A percentile compares a stretch with the other conserved stretches of the same genome.
Conservation (phyloP, 1,139 yeast species). For the Hansenula anomala region DNA sequence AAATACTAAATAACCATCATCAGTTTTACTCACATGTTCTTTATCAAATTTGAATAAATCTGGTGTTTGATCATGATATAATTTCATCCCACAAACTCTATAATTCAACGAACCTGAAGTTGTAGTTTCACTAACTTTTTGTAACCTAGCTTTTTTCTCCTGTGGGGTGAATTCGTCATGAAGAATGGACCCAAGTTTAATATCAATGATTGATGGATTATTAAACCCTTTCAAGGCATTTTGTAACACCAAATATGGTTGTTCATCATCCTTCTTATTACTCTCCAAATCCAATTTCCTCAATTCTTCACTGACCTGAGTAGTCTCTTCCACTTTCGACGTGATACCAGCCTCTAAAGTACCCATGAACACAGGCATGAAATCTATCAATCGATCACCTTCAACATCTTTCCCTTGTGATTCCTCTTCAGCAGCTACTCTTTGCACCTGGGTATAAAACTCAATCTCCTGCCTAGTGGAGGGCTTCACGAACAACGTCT, state of each 20-base stretch:
- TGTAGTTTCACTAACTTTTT: constrained; percentile 59
- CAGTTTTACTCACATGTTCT: constrained; percentile 24
- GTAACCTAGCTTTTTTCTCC: constrained; percentile 61
- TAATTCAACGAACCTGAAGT: constrained; percentile 76
- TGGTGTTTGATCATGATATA: constrained; percentile 28
- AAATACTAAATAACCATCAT: constrained; percentile 40
- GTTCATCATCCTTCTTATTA: constrained; percentile 8
- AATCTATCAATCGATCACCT: constrained; percentile 29
- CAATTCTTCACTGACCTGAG: constrained; percentile 15
- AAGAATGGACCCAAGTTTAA: constrained; percentile 70
- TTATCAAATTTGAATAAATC: constrained; percentile 6
- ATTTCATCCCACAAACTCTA: constrained; percentile 87
- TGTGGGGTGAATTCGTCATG: constrained; percentile 55
- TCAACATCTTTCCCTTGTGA: constrained; percentile 14
- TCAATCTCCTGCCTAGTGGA: constrained; percentile 59
- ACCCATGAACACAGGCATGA: constrained; percentile 48
- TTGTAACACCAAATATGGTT: constrained; percentile 59
- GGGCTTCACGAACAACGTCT: constrained; percentile 68
- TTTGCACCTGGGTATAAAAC: constrained; percentile 50
- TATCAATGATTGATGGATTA: constrained; percentile 73
- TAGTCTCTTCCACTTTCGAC: constrained; percentile 17
- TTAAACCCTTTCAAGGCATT: constrained; percentile 60
- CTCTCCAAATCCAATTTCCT: constrained; percentile 4
- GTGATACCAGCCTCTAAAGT: constrained; percentile 36
- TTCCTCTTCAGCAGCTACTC: constrained; percentile 12